Evolutionary conservation across 2,329 filamentous ascomycete species (phyloP), one percentile per base, ranked within the genome.

Genomic region (Bisporella sp.): DNA sequence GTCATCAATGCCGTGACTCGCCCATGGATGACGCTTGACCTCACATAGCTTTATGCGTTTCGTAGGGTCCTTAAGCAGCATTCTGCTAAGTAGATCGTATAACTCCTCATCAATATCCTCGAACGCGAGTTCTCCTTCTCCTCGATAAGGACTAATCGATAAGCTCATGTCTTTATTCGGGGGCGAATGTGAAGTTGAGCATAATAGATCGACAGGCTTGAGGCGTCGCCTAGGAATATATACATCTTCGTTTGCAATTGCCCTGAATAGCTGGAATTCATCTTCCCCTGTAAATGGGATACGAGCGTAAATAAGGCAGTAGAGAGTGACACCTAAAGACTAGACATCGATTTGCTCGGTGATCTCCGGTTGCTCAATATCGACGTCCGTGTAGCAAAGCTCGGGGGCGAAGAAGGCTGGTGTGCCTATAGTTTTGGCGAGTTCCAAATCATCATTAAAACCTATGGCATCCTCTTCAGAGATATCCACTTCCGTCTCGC

Each of bases 381-480:
- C 84, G 30, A 84, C 69, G 55, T 93, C 90, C 1, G 89, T 95
- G 66, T 91, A 93, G 70, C 93, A 99, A n/a, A n/a, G n/a, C n/a
- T n/a, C n/a, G n/a, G n/a, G n/a, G n/a, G n/a, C n/a, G n/a, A n/a
- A n/a, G n/a, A n/a, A n/a, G n/a, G n/a, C n/a, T n/a, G n/a, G n/a
- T n/a, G n/a, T n/a, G n/a, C n/a, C n/a, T n/a, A n/a, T 93, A 1
- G 93, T 97, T 74, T 97, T 97, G 53, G 93, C 91, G 12, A 99
- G 75, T 66, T 97, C 93, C 53, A 95, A 82, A 55, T 95, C 91
- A 65, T 96, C 89, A 60, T 96, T 91, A 51, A 95, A 82, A 62
- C 95, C 89, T 40, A 82, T 83, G 8, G 88, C 87, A 66, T 96
- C 91, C 1, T 85, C 88, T 64, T 95, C 88, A 4, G 85, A 85